These are phyloP conservation scores for Colletotrichum orbiculare DNA, from an alignment of 2,329 filamentous ascomycete species.

Conservation along the genomic window DNA sequence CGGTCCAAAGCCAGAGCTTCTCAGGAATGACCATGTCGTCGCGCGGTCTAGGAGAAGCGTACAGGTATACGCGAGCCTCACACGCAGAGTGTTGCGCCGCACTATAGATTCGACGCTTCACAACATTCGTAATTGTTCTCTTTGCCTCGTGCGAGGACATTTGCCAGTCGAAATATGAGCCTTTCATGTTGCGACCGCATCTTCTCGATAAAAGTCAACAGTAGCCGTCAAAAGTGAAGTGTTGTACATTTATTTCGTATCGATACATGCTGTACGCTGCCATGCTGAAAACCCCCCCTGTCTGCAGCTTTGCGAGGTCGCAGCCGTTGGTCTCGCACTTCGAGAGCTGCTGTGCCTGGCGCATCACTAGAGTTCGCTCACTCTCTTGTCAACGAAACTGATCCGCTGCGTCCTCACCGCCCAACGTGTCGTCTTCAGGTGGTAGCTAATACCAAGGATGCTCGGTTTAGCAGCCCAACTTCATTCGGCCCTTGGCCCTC, in stretches of 20 bases:
- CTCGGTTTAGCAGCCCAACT: slow-evolving; percentile 43
- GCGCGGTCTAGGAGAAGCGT: too few species aligned
- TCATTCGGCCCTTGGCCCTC: slow-evolving; percentile 62
- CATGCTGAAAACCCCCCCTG: slow-evolving; percentile 3
- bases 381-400: neutral
- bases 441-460: too few species aligned
- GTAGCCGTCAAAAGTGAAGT: neutral
- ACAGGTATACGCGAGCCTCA: too few species aligned
- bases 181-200: slow-evolving; percentile 1
- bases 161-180: too few species aligned
- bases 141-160: neutral
- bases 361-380: neutral
- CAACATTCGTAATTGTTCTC: slow-evolving; percentile 9
- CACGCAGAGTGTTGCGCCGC: too few species aligned
- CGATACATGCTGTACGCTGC: slow-evolving; percentile 29
- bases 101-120: slow-evolving; percentile 21
- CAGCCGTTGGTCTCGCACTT: neutral
- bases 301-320: neutral
- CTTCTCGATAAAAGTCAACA: neutral
- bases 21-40: too few species aligned
- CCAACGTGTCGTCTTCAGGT: too few species aligned
- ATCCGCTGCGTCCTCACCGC: neutral
- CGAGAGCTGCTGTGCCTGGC: neutral
- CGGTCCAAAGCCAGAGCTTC: too few species aligned
- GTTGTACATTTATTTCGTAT: slow-evolving; percentile 33